phyloP scores from a whole-genome alignment of 176 grass and related monocot species.

The Puccinellia tenuiflora region DNA sequence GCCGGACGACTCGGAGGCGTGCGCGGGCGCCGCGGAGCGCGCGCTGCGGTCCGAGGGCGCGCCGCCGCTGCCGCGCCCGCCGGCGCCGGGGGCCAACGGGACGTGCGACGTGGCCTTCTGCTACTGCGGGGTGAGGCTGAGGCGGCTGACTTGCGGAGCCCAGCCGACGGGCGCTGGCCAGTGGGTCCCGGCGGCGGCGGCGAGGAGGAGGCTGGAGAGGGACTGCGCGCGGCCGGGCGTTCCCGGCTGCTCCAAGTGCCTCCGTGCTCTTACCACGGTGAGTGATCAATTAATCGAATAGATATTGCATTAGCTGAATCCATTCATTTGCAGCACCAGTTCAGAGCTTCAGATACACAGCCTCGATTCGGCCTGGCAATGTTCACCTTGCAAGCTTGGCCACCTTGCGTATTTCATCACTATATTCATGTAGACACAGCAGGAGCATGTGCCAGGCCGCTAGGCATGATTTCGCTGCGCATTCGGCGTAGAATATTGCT shows the following conservation, averaged over 20 bases:
- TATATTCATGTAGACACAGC: background rate
- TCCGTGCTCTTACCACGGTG: slow-evolving; percentile 67
- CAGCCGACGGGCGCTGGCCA: background rate
- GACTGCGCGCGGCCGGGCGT: slow-evolving; percentile 53
- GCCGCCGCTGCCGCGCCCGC: slow-evolving; percentile 30
- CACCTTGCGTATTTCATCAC: background rate
- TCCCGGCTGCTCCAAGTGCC: slow-evolving; percentile 65
- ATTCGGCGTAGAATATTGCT: no score
- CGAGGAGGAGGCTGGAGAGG: slow-evolving; percentile 39
- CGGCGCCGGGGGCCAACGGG: slow-evolving; percentile 41
- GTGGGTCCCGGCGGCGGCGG: slow-evolving; percentile 33
- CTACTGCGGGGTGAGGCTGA: slow-evolving; percentile 75
- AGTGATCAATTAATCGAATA: background rate
- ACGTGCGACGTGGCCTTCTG: slow-evolving; percentile 81
- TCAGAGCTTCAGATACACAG: no score
- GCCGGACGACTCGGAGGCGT: slow-evolving; percentile 52
- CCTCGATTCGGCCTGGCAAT: no score
- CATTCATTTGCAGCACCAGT: background rate
- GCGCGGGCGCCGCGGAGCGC: slow-evolving; percentile 46
- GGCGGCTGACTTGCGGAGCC: slow-evolving; percentile 48
- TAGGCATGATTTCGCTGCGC: background rate
- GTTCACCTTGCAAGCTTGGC: background rate
- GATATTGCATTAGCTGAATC: background rate
- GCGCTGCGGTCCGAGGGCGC: slow-evolving; percentile 49
- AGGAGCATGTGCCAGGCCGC: background rate